phyloP scores from a whole-genome alignment of 495 filamentous ascomycete species.

The Hypoxylon lenormandii region DNA sequence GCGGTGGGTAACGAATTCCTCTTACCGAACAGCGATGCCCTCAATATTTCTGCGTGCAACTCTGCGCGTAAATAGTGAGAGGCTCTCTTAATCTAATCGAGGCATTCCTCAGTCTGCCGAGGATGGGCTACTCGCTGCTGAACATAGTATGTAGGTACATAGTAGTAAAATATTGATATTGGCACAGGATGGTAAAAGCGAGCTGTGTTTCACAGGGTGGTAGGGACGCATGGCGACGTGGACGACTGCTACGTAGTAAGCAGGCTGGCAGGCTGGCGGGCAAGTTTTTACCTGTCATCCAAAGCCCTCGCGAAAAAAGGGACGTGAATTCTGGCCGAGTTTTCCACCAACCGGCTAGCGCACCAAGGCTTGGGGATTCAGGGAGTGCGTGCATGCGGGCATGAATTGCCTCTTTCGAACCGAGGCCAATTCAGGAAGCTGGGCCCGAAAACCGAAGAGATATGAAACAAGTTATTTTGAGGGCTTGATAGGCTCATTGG shows the following conservation, averaged over 20 bases:
- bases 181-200: slow-evolving; percentile 8
- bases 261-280: slow-evolving; percentile 2
- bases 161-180: background rate
- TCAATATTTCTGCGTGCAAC: background rate
- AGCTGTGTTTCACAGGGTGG: slow-evolving; percentile 33
- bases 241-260: slow-evolving; percentile 26
- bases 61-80: background rate
- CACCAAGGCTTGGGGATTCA: slow-evolving; percentile 8
- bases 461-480: slow-evolving; percentile 28
- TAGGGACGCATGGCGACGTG: slow-evolving; percentile 37
- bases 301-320: slow-evolving; percentile 3
- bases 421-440: slow-evolving; percentile 27
- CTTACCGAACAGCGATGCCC: background rate
- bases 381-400: slow-evolving; percentile 12
- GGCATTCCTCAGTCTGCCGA: background rate
- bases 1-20: background rate
- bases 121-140: background rate
- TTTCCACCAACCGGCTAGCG: slow-evolving; percentile 11
- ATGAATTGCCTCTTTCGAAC: slow-evolving; percentile 13
- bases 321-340: slow-evolving; percentile 18
- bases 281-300: slow-evolving; percentile 14
- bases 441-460: slow-evolving; percentile 21
- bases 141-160: background rate
- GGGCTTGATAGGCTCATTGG: slow-evolving; percentile 30
- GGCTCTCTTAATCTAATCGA: background rate